These are phyloP conservation scores for Eimeria sp. DNA, from an alignment of 169 alveolate genomes.

Conservation along the genomic window DNA sequence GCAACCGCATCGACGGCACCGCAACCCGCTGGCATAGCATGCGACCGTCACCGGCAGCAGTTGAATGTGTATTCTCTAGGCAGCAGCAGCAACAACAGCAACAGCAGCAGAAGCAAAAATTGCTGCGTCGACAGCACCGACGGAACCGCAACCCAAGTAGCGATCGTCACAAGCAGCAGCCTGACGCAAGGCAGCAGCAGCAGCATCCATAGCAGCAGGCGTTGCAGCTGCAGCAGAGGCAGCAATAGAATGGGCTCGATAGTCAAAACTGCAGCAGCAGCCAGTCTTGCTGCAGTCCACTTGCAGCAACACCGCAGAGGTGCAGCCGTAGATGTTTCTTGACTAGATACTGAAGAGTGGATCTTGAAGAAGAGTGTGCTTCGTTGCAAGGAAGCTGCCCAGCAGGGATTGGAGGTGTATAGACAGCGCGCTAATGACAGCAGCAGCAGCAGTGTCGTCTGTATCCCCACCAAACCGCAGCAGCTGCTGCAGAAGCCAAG, in stretches of 20 bases:
- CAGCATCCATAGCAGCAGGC: too few relatives aligned
- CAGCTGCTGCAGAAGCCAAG: background rate
- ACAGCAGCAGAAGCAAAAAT: background rate
- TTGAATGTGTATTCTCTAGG: background rate
- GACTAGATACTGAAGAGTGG: background rate
- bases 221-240: too few relatives aligned
- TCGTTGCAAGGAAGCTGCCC: background rate
- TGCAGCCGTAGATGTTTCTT: background rate
- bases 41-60: too few relatives aligned
- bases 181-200: background rate
- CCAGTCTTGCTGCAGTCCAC: background rate
- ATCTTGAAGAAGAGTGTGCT: background rate
- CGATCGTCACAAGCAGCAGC: too few relatives aligned
- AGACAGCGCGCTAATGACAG: background rate
- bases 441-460: background rate
- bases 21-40: too few relatives aligned
- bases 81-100: constrained; percentile 15
- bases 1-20: too few relatives aligned
- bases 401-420: constrained; percentile 9
- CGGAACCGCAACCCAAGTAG: too few relatives aligned
- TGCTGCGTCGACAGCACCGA: background rate
- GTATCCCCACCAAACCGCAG: background rate
- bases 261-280: background rate
- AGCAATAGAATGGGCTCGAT: background rate
- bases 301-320: background rate